These are phyloP conservation scores for Rhynchospora tenuis DNA, from an alignment of 176 grass and related monocot species.

Conservation along the genomic window DNA sequence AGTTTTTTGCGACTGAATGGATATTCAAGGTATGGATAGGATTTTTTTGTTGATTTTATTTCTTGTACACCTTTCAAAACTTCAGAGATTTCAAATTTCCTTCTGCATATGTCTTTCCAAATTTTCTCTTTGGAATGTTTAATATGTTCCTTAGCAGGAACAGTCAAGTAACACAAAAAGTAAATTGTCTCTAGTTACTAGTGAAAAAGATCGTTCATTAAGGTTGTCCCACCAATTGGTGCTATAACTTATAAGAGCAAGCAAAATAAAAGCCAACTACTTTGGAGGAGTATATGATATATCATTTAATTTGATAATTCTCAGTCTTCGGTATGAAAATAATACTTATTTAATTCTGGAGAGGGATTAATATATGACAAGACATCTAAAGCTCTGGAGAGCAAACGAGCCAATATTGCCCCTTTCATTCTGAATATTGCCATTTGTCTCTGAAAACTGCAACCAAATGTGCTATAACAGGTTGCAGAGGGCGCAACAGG, in stretches of 20 bases:
- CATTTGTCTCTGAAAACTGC: neutral
- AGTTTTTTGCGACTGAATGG: constrained; percentile 97
- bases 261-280: neutral
- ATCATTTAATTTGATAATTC: neutral
- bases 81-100: neutral
- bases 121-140: neutral
- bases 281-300: neutral
- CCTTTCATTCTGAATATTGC: neutral
- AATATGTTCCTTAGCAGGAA: neutral
- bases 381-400: neutral
- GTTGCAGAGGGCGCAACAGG: constrained; percentile 79
- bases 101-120: neutral
- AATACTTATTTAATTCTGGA: neutral
- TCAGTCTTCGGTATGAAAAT: neutral
- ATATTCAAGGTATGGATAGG: constrained; percentile 73
- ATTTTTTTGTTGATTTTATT: neutral
- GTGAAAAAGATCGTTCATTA: neutral
- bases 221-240: neutral
- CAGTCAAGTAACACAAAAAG: too few relatives aligned
- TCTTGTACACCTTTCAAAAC: neutral
- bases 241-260: neutral
- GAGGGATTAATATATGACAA: neutral
- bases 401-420: neutral
- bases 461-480: constrained; percentile 27
- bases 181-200: neutral